Evolutionary conservation across 192 early-diverging fungal genomes (phyloP).

Genomic region (Backusella tuberculispora): DNA sequence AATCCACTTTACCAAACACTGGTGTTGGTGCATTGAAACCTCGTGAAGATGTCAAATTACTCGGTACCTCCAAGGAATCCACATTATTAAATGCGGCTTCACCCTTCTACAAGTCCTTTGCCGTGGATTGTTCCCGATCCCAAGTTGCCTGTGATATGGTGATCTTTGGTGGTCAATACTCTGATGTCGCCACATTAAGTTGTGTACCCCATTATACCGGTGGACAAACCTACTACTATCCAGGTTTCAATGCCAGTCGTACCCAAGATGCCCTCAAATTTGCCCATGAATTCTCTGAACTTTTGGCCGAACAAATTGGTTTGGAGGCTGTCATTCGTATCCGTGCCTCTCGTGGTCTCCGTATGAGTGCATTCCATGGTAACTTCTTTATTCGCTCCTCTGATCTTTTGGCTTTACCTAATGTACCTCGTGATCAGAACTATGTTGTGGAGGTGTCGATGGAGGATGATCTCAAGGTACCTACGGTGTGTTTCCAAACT

Average conservation of each 20-base stretch:
- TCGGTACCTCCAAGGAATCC: slow-evolving; percentile 91
- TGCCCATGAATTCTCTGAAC: slow-evolving; percentile 78
- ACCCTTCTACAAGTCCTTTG: slow-evolving; percentile 90
- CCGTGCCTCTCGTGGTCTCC: slow-evolving; percentile 86
- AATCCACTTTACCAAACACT: slow-evolving; percentile 80
- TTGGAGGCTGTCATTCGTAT: slow-evolving; percentile 94
- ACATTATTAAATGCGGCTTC: slow-evolving; percentile 81
- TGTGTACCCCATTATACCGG: slow-evolving; percentile 85
- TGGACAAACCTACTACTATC: slow-evolving; percentile 89
- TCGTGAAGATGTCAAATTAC: slow-evolving; percentile 84
- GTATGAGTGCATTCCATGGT: slow-evolving; percentile 91
- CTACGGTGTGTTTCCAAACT: slow-evolving; percentile 92
- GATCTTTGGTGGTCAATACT: slow-evolving; percentile 81
- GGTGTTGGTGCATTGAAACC: slow-evolving; percentile 81
- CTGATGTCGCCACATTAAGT: slow-evolving; percentile 90
- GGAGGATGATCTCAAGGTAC: slow-evolving; percentile 75
- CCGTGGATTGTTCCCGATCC: slow-evolving; percentile 87
- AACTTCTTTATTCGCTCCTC: slow-evolving; percentile 97
- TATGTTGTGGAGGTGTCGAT: slow-evolving; percentile 85
- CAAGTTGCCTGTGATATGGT: slow-evolving; percentile 92
- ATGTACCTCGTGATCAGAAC: slow-evolving; percentile 89
- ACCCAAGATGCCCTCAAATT: slow-evolving; percentile 86
- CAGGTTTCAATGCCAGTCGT: slow-evolving; percentile 81
- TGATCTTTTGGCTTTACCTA: slow-evolving; percentile 90
- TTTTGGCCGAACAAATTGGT: slow-evolving; percentile 77